Evolutionary conservation across 331 rosid genomes (phyloP).

Genomic region (Pyracantha coccinea): DNA sequence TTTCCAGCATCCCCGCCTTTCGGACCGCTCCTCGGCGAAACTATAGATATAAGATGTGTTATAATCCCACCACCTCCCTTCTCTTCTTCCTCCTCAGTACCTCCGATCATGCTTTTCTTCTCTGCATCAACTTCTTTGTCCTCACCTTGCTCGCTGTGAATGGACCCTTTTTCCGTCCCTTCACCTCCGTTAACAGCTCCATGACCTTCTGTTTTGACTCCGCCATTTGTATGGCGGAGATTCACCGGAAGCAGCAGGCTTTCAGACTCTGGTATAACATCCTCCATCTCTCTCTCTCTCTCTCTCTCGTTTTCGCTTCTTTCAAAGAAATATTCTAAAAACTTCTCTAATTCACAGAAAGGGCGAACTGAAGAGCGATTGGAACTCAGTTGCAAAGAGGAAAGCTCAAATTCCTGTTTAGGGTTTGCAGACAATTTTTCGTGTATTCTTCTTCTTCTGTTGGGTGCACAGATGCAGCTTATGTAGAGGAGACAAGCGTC

Average conservation of each 20-base stretch:
- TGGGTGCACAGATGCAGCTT: neutral
- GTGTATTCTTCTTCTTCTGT: neutral
- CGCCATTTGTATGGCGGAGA: neutral
- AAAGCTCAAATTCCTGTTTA: too few species aligned
- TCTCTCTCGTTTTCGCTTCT: neutral
- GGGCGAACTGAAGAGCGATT: too few species aligned
- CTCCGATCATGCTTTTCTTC: neutral
- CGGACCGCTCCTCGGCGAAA: conserved; percentile 10
- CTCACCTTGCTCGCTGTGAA: neutral
- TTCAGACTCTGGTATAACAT: conserved; percentile 3
- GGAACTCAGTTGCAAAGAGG: too few species aligned
- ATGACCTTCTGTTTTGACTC: neutral
- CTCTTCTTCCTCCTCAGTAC: neutral
- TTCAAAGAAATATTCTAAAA: too few species aligned
- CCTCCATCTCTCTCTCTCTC: neutral
- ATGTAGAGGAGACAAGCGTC: neutral
- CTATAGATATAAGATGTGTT: conserved; percentile 15
- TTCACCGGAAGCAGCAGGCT: neutral
- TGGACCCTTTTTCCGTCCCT: conserved; percentile 1
- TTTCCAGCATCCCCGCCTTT: conserved; percentile 1
- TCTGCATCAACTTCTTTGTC: neutral
- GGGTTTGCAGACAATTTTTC: neutral
- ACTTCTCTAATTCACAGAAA: too few species aligned
- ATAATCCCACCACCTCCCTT: conserved; percentile 19
- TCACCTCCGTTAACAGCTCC: neutral